Base-by-base conservation (phyloP, 2,329 filamentous ascomycete species). In the Meredithiella fracta region DNA sequence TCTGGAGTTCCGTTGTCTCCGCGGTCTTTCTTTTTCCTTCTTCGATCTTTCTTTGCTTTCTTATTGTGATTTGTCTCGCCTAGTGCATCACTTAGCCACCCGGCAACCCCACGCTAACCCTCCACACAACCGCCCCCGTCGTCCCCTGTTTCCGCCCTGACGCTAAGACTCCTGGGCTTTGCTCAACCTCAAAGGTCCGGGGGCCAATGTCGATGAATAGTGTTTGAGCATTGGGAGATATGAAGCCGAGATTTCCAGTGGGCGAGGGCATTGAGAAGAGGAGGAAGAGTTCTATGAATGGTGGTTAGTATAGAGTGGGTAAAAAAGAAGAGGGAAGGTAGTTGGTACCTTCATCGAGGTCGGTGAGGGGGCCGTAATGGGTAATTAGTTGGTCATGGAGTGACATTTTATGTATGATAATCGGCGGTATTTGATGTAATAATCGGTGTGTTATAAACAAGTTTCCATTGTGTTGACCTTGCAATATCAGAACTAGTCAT, bases 131-230 rank as follows among this genome's bases (percentile, higher is more conserved):
- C 47, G 75, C 75, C 58, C 75, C 75, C 1, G 75, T 78, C 15
- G 75, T 78, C 15, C 75, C 75, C 23, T 73, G 82, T 26, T 79
- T 75, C 31, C 89, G 79, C 60, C 81, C 78, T 1, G 89, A 94
- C 1, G 81, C 82, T 38, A 98, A 76, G 8, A 97, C 74, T 8
- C 81, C 79, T 0, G 89, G 91, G 1, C 88, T 94, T 68, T 97
- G 92, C 60, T 82, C 76, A 62, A 97, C 83, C 34, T 76, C 78
- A 58, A 88, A 80, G 64, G 94, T 86, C 54, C 74, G 75, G 56
- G 75, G 81, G 55, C 73, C 79, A 59, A 97, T 76, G 34, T 75
- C 75, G 58, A 95, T 65, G 11, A 86, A 78, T 37, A 96, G 67
- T 1, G 71, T 68, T 1, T 75, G 66, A 8, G 85, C 80, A 60